A percentile compares a stretch with the other conserved stretches of the same genome.
Evolutionary conservation across 2,329 filamentous ascomycete genomes (phyloP).

Genomic region (Plectosphaerella cucumerina): DNA sequence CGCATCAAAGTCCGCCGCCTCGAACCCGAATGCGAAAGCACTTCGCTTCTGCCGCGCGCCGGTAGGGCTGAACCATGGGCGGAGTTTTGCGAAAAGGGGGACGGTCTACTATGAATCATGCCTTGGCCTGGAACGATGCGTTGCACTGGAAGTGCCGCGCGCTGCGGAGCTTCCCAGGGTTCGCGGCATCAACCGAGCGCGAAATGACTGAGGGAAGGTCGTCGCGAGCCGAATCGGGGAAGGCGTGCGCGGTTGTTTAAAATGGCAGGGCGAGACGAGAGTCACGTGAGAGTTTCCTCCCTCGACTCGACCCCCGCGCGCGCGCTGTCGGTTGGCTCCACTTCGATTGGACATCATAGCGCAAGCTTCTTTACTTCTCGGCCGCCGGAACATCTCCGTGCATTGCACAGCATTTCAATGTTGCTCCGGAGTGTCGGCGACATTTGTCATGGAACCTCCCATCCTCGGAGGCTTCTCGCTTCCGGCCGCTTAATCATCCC

Average conservation of each 20-base stretch:
- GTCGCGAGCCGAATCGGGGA: neutral
- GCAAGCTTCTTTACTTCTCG: too few species aligned
- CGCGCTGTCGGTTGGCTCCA: too few species aligned
- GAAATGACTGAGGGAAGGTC: neutral
- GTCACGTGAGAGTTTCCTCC: neutral
- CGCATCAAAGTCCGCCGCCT: too few species aligned
- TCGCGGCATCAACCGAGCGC: neutral
- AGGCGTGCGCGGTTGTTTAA: neutral
- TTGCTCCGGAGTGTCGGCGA: too few species aligned
- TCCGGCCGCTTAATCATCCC: too few species aligned
- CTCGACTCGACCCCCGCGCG: neutral
- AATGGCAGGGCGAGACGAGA: slow-evolving; percentile 1
- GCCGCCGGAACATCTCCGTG: too few species aligned
- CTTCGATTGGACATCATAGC: too few species aligned
- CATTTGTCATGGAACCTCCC: too few species aligned
- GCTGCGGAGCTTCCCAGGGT: slow-evolving; percentile 1
- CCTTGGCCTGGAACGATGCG: neutral
- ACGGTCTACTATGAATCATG: neutral
- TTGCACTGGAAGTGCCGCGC: neutral
- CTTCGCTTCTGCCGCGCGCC: neutral
- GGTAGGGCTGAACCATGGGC: neutral
- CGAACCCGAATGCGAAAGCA: neutral
- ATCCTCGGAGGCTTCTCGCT: too few species aligned
- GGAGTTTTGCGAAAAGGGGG: neutral
- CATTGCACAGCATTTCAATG: too few species aligned